Base-by-base conservation (phyloP, 2,329 filamentous ascomycete species). In the Fusarium torreyae region DNA sequence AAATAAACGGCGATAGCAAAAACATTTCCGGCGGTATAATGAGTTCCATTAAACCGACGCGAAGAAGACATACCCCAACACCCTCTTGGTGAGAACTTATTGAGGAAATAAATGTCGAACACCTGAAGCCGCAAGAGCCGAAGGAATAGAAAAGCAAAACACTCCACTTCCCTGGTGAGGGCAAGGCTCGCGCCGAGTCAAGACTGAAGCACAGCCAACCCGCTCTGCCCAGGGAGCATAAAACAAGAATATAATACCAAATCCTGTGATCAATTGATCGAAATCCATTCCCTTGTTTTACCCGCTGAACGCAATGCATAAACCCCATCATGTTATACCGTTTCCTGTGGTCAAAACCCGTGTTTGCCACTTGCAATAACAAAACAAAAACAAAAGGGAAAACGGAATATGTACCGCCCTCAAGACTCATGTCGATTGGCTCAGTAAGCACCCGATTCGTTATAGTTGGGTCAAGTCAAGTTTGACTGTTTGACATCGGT, bases 261-360 rank as follows among this genome's bases (percentile, higher is more conserved):
- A 62, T 60, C 72, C 59, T 42, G 57, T 66, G 59, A 73, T 67
- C 65, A 61, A 69, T 68, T 56, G 71, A 74, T 64, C 66, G 71
- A 61, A 55, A 63, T 68, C 63, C 62, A 53, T 57, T 69, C 62
- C 71, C 68, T 68, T 67, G 39, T 76, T 78, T 77, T 78, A 73
- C 74, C 77, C 78, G 77, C 78, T 79, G 69, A 77, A 73, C 69
- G 72, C 71, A 77, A 81, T 81, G 80, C 79, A 80, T 77, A 67
- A 79, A 70, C 71, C 71, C 72, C 73, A 57, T 79, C 77, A 63
- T 80, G 63, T 77, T 65, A 69, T 51, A 65, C 75, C 72, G 66
- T 77, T 78, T 76, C 75, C 68, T 60, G 64, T 71, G 62, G 58
- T 63, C 70, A 64, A 66, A 58, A 57, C 44, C 56, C 63, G 38